These are phyloP conservation scores for Meredithiella fracta DNA, from an alignment of 2,329 filamentous ascomycete genomes.

Conservation along the genomic window DNA sequence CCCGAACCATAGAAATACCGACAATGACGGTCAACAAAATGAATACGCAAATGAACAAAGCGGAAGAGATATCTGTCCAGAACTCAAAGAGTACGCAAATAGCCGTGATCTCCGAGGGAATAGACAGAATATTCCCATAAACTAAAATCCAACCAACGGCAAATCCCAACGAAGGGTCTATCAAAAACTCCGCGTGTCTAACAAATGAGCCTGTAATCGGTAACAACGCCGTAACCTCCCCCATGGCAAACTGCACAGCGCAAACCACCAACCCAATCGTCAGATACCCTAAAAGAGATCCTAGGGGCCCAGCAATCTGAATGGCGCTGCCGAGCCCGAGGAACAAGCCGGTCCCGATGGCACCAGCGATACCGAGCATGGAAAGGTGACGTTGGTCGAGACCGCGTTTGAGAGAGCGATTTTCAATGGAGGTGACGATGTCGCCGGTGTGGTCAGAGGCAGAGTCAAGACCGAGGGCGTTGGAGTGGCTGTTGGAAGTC, in stretches of 20 bases:
- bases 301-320: slow-evolving; percentile 31
- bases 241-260: slow-evolving; percentile 41
- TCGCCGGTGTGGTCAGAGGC: slow-evolving; percentile 23
- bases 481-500: neutral
- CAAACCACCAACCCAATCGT: slow-evolving; percentile 40
- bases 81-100: slow-evolving; percentile 46
- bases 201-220: slow-evolving; percentile 49
- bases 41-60: slow-evolving; percentile 29
- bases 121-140: slow-evolving; percentile 37
- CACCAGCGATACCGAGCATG: slow-evolving; percentile 45
- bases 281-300: slow-evolving; percentile 35
- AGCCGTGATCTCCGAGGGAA: slow-evolving; percentile 45
- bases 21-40: slow-evolving; percentile 35
- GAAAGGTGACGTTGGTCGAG: slow-evolving; percentile 37
- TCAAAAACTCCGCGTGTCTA: slow-evolving; percentile 41
- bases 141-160: slow-evolving; percentile 38
- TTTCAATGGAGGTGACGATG: slow-evolving; percentile 32
- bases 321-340: slow-evolving; percentile 40
- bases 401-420: slow-evolving; percentile 30
- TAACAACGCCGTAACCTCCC: slow-evolving; percentile 42
- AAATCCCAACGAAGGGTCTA: slow-evolving; percentile 43
- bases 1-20: slow-evolving; percentile 21
- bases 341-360: slow-evolving; percentile 45
- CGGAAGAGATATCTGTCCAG: slow-evolving; percentile 42
- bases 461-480: slow-evolving; percentile 8